Base-by-base conservation (phyloP, 805 yeast genomes). In the Clavispora asparagi region DNA sequence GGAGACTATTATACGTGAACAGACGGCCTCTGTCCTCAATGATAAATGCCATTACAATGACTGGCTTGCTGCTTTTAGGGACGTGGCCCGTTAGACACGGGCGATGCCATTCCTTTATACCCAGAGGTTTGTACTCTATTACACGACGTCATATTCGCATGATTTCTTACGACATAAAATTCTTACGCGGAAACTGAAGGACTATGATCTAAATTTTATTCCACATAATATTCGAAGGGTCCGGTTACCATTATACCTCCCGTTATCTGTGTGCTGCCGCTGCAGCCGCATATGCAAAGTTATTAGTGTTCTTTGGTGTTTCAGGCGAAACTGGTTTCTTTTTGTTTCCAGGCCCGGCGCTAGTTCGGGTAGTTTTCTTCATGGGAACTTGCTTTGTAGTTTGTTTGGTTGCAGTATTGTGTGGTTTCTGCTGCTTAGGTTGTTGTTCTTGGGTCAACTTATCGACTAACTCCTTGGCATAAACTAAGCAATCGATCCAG, bases 401-500 rank as follows among this genome's bases (percentile, higher is more conserved):
- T 30, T 39, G 43, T 35, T 32, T 45, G 16, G 32, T 13, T 30
- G n/a, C 33, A 28, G 39, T 40, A 7, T 26, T 36, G n/a, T 11
- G 32, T 19, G 17, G n/a, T n/a, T 28, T 33, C 23, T 7, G 27
- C 7, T 19, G 19, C 31, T 26, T 28, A 10, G 16, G 25, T 31
- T 28, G 25, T 14, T 38, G 38, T 13, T 36, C 46, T 16, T 32
- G 43, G 11, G 40, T 36, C 35, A 48, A 48, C 36, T 47, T 49
- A 33, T 50, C 55, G 35, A 51, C 65, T 56, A 82, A 56, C 41
- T 82, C 81, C 53, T 84, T 82, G 2, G 89, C 87, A 52, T 77
- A 77, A 52, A 85, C 66, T 47, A 85, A 70, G 42, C 89, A 77
- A 41, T 83, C 85, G 12, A 85, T 82, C 92, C 92, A 85, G 3